phyloP scores from a whole-genome alignment of 805 yeast genomes.

The Starmerella asiatica region DNA sequence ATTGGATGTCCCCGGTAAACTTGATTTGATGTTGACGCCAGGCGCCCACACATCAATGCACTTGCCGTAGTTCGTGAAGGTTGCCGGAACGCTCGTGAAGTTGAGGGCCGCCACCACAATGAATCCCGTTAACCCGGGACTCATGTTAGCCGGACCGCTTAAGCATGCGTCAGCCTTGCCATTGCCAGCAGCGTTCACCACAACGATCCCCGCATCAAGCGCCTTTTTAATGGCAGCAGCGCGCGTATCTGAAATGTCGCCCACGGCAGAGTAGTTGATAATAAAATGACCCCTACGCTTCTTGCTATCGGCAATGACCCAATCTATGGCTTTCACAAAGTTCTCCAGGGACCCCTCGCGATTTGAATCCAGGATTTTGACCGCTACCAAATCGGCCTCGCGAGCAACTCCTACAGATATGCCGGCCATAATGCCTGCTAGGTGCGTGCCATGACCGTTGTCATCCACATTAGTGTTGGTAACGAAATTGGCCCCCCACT shows the following conservation, averaged over 20 bases:
- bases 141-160: slow-evolving; percentile 75
- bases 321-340: slow-evolving; percentile 27
- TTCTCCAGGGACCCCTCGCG: slow-evolving; percentile 49
- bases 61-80: slow-evolving; percentile 84
- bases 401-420: slow-evolving; percentile 73
- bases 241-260: slow-evolving; percentile 17
- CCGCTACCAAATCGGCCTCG: slow-evolving; percentile 63
- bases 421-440: slow-evolving; percentile 91
- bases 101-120: slow-evolving; percentile 88
- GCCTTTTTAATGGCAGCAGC: slow-evolving; percentile 21
- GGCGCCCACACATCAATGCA: slow-evolving; percentile 81
- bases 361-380: slow-evolving; percentile 47
- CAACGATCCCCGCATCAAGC: slow-evolving; percentile 20
- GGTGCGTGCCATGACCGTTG: slow-evolving; percentile 92
- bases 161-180: slow-evolving; percentile 62
- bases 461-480: slow-evolving; percentile 64
- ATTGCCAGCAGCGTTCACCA: slow-evolving; percentile 44
- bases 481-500: slow-evolving; percentile 77
- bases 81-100: slow-evolving; percentile 50
- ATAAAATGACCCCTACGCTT: slow-evolving; percentile 20
- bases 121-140: slow-evolving; percentile 36
- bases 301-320: slow-evolving; percentile 21
- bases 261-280: slow-evolving; percentile 22
- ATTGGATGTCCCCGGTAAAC: slow-evolving; percentile 3
- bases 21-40: slow-evolving; percentile 63